Conservation (phyloP, 177 flowering plant species). For the Vitis hybrid region DNA sequence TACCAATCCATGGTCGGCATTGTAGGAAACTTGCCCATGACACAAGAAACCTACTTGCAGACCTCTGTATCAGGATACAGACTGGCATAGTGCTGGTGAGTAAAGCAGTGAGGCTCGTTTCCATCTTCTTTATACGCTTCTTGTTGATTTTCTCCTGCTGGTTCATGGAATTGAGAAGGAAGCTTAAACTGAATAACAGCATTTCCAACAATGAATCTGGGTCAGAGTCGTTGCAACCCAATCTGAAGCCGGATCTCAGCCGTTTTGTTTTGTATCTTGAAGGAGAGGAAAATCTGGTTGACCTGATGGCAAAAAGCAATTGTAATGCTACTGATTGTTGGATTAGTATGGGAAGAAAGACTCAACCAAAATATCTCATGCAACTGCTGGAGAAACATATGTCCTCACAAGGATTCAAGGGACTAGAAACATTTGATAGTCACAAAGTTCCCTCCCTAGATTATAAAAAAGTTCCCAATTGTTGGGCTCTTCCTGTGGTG, state of each 20-base stretch:
- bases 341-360: constrained; percentile 36
- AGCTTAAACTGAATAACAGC: constrained; percentile 19
- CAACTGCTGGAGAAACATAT: constrained; percentile 36
- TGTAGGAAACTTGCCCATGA: constrained; percentile 36
- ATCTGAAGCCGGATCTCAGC: constrained; percentile 27
- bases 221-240: constrained; percentile 16
- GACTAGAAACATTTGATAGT: constrained; percentile 52
- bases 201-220: constrained; percentile 19
- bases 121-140: constrained; percentile 27
- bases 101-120: constrained; percentile 35
- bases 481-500: constrained; percentile 70
- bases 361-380: constrained; percentile 43
- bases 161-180: constrained; percentile 16
- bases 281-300: constrained; percentile 52
- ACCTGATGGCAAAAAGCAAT: constrained; percentile 33
- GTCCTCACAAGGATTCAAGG: constrained; percentile 33
- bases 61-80: constrained; percentile 38
- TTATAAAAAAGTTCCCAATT: constrained; percentile 46
- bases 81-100: constrained; percentile 36
- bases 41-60: constrained; percentile 19
- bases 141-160: constrained; percentile 14
- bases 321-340: constrained; percentile 37
- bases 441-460: constrained; percentile 35
- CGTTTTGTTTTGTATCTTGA: constrained; percentile 60
- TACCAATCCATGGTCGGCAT: constrained; percentile 19